These are phyloP conservation scores for Cyberlindnera euphorbiiphila DNA, from an alignment of 805 yeast species.

Conservation along the genomic window DNA sequence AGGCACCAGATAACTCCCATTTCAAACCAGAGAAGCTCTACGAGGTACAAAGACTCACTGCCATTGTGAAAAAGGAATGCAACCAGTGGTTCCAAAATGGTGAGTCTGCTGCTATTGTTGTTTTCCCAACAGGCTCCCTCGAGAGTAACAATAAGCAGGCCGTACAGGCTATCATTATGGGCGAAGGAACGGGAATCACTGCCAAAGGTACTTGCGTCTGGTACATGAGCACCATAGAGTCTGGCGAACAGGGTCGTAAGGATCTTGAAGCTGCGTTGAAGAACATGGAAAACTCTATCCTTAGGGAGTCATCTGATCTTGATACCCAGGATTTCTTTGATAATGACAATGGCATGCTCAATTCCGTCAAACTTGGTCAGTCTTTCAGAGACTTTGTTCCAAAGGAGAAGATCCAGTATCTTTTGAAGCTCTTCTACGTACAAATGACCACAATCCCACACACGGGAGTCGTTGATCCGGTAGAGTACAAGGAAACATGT, in stretches of 20 bases:
- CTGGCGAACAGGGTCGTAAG: conserved; percentile 60
- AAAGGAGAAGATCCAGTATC: conserved; percentile 59
- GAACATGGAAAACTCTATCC: conserved; percentile 73
- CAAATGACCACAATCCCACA: conserved; percentile 57
- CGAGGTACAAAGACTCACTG: conserved; percentile 70
- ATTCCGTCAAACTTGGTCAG: conserved; percentile 82
- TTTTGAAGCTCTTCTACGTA: conserved; percentile 58
- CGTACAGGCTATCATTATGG: conserved; percentile 84
- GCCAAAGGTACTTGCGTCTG: conserved; percentile 86
- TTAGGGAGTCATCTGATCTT: conserved; percentile 64
- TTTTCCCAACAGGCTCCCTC: conserved; percentile 84
- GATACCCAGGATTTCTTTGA: conserved; percentile 37
- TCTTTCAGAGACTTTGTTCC: conserved; percentile 83
- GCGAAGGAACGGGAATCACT: conserved; percentile 83
- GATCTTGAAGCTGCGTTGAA: conserved; percentile 79
- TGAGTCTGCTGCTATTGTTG: conserved; percentile 83
- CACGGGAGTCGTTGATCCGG: conserved; percentile 46
- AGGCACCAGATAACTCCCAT: conserved; percentile 41
- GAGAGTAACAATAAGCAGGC: conserved; percentile 60
- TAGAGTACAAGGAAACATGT: conserved; percentile 35
- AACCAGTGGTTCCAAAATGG: conserved; percentile 86
- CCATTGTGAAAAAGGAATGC: conserved; percentile 83
- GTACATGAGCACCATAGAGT: conserved; percentile 81
- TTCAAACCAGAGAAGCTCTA: conserved; percentile 42
- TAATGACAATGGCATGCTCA: conserved; percentile 56